phyloP scores from a whole-genome alignment of 148 eudicot genomes.

The Chenopodium suecicum region DNA sequence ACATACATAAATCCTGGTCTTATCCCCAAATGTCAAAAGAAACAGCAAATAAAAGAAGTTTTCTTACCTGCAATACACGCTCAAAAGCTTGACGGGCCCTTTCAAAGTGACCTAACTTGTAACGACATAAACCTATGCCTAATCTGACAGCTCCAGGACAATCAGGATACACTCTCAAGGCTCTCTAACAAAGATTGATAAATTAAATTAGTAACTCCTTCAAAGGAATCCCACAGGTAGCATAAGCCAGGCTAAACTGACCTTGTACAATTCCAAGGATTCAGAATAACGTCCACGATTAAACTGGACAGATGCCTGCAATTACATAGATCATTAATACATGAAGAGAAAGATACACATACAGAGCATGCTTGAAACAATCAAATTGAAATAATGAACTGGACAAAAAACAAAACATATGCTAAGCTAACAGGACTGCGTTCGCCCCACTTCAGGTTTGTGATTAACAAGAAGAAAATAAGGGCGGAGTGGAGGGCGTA shows the following conservation, averaged over 20 bases:
- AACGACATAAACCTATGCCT: constrained; percentile 87
- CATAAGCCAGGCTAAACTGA: constrained; percentile 26
- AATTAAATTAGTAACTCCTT: constrained; percentile 1
- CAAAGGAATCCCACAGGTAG: background rate
- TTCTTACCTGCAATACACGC: constrained; percentile 82
- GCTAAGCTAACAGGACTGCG: background rate
- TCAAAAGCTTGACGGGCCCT: constrained; percentile 93
- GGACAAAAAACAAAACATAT: background rate
- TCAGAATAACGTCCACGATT: constrained; percentile 82
- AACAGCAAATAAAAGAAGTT: constrained; percentile 7
- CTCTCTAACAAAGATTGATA: constrained; percentile 48
- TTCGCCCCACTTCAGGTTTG: background rate
- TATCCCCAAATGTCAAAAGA: background rate
- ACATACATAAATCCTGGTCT: background rate
- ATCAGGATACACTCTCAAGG: constrained; percentile 74
- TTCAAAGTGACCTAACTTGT: constrained; percentile 84
- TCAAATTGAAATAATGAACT: background rate
- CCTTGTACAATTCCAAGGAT: constrained; percentile 94
- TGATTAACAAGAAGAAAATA: background rate
- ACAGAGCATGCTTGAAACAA: background rate
- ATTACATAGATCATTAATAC: constrained; percentile 12
- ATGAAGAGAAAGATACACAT: background rate
- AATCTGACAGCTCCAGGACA: constrained; percentile 95
- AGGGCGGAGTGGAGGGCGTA: background rate
- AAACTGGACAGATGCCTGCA: constrained; percentile 94